Evolutionary conservation across 2,329 filamentous ascomycete species (phyloP).

Genomic region (Plectosphaerella cucumerina): DNA sequence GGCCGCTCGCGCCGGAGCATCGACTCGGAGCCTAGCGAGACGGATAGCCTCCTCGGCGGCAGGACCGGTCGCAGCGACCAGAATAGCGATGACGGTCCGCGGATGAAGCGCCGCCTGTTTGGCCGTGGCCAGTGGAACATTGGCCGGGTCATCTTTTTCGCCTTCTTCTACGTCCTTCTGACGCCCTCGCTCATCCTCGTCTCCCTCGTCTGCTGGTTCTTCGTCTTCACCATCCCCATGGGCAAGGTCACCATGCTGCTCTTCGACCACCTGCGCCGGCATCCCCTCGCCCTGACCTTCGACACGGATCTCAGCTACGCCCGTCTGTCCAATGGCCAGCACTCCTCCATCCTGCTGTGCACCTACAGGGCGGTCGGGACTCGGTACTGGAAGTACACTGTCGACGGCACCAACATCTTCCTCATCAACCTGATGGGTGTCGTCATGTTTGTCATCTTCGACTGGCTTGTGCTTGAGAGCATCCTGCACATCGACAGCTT

Average conservation of each 20-base stretch:
- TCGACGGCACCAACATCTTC: constrained; percentile 98
- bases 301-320: constrained; percentile 78
- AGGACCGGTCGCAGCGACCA: constrained; percentile 48
- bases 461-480: constrained; percentile 76
- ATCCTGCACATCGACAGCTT: constrained; percentile 65
- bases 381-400: constrained; percentile 99
- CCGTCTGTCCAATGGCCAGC: constrained; percentile 65
- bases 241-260: constrained; percentile 88
- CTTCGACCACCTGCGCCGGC: constrained; percentile 85
- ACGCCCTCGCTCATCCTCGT: constrained; percentile 82
- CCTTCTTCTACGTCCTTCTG: constrained; percentile 92
- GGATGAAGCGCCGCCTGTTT: constrained; percentile 79
- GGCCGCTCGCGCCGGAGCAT: constrained; percentile 84
- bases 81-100: constrained; percentile 24
- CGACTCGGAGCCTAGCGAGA: constrained; percentile 80
- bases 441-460: constrained; percentile 90
- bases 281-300: constrained; percentile 89
- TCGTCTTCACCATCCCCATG: constrained; percentile 99
- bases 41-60: constrained; percentile 82
- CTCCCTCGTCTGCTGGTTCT: constrained; percentile 86
- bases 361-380: constrained; percentile 92
- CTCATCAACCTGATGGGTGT: constrained; percentile 94
- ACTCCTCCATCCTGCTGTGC: constrained; percentile 86
- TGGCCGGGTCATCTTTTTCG: constrained; percentile 90
- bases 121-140: constrained; percentile 94